Base-by-base conservation (phyloP, 2,329 filamentous ascomycete species). In the Colletotrichum sojae region DNA sequence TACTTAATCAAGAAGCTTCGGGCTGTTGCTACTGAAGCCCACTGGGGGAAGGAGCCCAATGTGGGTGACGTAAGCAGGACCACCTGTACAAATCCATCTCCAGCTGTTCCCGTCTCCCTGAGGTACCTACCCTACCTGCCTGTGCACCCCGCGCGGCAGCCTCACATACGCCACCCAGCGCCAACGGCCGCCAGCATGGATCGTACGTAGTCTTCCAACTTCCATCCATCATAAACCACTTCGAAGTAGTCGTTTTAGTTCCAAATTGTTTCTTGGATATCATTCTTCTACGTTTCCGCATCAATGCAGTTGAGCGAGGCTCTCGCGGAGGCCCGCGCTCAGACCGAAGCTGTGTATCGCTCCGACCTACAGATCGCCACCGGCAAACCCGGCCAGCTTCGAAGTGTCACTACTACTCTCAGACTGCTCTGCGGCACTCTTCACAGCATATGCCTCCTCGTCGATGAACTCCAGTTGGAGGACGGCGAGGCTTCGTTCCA, bases 401-500 rank as follows among this genome's bases (percentile, higher is more conserved):
- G 46, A 27, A 15, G 40, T 49, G 27, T 22, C 15, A 40, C 53
- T 13, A n/a, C n/a, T 15, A 56, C 61, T 6, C 40, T 69, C 15
- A 58, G 66, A 36, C 31, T 55, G 1, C 49, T 59, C 12, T 25
- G 54, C 10, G 66, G 66, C 22, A 25, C 54, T 2, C 48, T 64
- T 8, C 61, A 65, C 22, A 65, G 54, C 4, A 40, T 69, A 4
- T 27, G 13, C 9, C 54, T 69, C 4, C 31, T 69, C 3, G 3
- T 59, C 1, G 54, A 54, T 8, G 66, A 69, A 18, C 40, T 54
- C n/a, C 15, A 36, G 6, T 36, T 22, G 22, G 20, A 6, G 16
- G 13, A 39, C n/a, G 22, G 18, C 20, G 31, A 43, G 5, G 8
- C 40, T 4, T 22, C 22, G 6, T n/a, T 39, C 2, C 43, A 36